Evolutionary conservation across 1,284 basidiomycete genomes (phyloP).

Genomic region (Cryptococcus sp.): DNA sequence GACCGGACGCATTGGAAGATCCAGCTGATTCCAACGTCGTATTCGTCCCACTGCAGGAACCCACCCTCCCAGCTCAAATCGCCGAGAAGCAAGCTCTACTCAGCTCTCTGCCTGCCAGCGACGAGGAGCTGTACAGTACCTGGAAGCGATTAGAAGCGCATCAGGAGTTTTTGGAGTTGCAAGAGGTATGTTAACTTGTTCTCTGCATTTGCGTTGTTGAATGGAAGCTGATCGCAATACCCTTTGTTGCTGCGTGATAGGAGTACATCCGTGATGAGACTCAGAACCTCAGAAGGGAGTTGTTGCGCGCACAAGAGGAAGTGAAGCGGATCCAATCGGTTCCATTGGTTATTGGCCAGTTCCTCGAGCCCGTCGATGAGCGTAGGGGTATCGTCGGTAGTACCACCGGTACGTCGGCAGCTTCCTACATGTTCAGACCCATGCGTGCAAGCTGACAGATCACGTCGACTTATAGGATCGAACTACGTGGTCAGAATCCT

Average conservation of each 20-base stretch:
- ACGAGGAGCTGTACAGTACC: constrained; percentile 91
- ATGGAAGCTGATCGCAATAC: constrained; percentile 9
- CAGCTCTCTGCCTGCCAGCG: constrained; percentile 71
- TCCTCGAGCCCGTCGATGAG: constrained; percentile 98
- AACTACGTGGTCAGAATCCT: constrained; percentile 99
- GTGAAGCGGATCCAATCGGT: constrained; percentile 99
- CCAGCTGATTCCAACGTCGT: constrained; percentile 5
- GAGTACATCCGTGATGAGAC: constrained; percentile 99
- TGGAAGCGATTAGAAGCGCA: constrained; percentile 93
- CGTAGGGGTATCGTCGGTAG: constrained; percentile 96
- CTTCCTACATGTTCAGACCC: background rate
- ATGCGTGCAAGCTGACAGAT: background rate
- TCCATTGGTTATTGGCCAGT: constrained; percentile 99
- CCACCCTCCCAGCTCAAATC: constrained; percentile 82
- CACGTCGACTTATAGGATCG: constrained; percentile 59
- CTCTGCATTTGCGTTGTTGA: background rate
- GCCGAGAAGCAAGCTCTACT: constrained; percentile 83
- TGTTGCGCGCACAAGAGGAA: constrained; percentile 97
- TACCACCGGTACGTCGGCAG: constrained; percentile 68
- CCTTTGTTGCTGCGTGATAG: constrained; percentile 21
- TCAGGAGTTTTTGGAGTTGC: constrained; percentile 89
- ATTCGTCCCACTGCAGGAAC: constrained; percentile 63
- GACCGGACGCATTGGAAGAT: background rate
- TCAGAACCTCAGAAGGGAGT: constrained; percentile 94
- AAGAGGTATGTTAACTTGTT: constrained; percentile 62